These are phyloP conservation scores for Eutrema salsugineum DNA, from an alignment of 441 rosid species.

Conservation along the genomic window DNA sequence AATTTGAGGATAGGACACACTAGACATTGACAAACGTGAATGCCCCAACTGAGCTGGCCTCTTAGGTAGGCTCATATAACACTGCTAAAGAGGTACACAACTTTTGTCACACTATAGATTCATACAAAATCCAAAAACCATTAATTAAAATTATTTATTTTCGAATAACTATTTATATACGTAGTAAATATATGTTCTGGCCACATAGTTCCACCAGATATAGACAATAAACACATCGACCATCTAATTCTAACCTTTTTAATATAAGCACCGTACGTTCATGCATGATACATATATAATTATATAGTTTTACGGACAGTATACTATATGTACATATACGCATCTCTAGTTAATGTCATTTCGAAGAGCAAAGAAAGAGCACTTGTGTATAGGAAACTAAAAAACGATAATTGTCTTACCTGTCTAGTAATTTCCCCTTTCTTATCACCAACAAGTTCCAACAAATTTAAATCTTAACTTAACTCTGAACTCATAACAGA, in stretches of 20 bases:
- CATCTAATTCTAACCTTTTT: not conserved
- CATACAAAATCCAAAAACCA: conserved; percentile 8
- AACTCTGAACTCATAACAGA: too few relatives aligned
- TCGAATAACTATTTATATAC: not conserved
- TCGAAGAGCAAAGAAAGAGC: not conserved
- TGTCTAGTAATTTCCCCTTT: not conserved
- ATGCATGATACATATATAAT: conserved; percentile 10
- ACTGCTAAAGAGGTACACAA: conserved; percentile 13
- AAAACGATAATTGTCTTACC: not conserved
- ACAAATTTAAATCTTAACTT: too few relatives aligned
- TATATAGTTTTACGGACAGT: not conserved
- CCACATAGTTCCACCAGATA: conserved; percentile 10
- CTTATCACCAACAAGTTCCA: not conserved
- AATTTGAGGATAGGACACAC: not conserved
- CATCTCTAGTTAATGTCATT: not conserved
- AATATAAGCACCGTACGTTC: not conserved
- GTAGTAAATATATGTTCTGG: not conserved
- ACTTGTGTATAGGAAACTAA: not conserved
- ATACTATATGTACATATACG: not conserved
- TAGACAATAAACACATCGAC: conserved; percentile 24
- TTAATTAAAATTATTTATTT: not conserved
- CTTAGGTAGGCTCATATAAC: conserved; percentile 19
- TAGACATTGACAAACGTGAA: conserved; percentile 19
- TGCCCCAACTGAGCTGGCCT: conserved; percentile 13
- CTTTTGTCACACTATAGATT: conserved; percentile 19